A percentile compares a stretch with the other conserved stretches of the same genome.
phyloP scores from a whole-genome alignment of 305 asterid species.

The Fraxinus dipetala region DNA sequence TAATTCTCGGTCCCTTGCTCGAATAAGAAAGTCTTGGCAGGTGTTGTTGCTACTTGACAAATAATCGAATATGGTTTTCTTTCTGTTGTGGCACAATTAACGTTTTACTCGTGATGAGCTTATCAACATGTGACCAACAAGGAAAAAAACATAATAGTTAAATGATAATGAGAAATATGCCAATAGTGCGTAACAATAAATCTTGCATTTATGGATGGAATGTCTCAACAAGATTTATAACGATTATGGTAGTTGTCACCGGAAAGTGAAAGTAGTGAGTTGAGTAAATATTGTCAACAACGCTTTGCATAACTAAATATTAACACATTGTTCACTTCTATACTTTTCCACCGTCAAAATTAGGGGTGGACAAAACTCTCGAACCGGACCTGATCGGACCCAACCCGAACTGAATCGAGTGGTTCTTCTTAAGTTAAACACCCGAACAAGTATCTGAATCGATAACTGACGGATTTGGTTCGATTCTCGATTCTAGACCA shows the following conservation, averaged over 20 bases:
- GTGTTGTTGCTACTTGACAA: neutral
- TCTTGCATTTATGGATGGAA: neutral
- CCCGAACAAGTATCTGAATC: too few relatives aligned
- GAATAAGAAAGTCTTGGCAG: neutral
- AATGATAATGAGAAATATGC: neutral
- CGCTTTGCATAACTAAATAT: neutral
- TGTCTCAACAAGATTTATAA: too few relatives aligned
- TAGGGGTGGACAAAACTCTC: too few relatives aligned
- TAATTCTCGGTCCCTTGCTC: neutral
- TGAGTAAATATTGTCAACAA: neutral
- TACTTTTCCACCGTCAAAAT: neutral
- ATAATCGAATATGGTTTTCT: neutral
- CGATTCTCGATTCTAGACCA: too few relatives aligned
- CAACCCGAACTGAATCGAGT: too few relatives aligned
- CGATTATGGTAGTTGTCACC: too few relatives aligned
- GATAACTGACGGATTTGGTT: too few relatives aligned
- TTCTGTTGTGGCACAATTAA: too few relatives aligned
- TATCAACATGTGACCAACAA: neutral
- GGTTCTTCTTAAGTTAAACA: too few relatives aligned
- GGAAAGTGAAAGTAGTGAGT: neutral
- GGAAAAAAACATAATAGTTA: too few relatives aligned
- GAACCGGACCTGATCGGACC: too few relatives aligned
- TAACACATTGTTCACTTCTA: neutral
- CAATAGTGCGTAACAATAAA: neutral
- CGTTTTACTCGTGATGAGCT: neutral